Evolutionary conservation across 2,329 filamentous ascomycete species (phyloP).

Genomic region (Colletotrichum sp.): DNA sequence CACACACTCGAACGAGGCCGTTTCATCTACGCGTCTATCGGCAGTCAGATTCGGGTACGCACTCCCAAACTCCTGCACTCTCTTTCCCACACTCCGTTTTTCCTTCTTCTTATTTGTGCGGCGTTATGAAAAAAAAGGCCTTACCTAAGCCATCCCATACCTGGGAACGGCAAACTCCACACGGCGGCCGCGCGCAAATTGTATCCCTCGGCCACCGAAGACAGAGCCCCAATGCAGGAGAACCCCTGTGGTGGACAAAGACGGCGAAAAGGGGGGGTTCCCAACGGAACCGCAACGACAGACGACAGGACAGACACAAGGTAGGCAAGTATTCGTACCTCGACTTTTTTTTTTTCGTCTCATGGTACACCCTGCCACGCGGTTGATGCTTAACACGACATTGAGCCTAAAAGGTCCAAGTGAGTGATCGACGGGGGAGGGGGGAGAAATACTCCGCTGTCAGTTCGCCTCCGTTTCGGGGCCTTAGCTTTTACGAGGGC

Average conservation of each 20-base stretch:
- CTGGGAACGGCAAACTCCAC: background rate
- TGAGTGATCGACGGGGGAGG: background rate
- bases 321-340: background rate
- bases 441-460: background rate
- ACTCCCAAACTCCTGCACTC: background rate
- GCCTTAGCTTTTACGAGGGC: background rate
- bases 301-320: background rate
- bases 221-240: background rate
- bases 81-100: background rate
- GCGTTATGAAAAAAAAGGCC: background rate
- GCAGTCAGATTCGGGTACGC: slow-evolving; percentile 4
- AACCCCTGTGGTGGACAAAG: background rate
- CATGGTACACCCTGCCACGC: background rate
- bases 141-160: background rate
- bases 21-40: slow-evolving; percentile 16
- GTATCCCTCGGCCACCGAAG: background rate
- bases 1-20: slow-evolving; percentile 5
- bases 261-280: background rate
- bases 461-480: background rate
- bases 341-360: background rate
- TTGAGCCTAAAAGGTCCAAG: background rate
- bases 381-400: slow-evolving; percentile 9
- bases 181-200: background rate
- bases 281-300: background rate
- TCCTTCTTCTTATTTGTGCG: background rate